Evolutionary conservation across 1,139 yeast species (phyloP), one percentile per base, ranked within the genome.

Genomic region (Blastobotrys proliferans): DNA sequence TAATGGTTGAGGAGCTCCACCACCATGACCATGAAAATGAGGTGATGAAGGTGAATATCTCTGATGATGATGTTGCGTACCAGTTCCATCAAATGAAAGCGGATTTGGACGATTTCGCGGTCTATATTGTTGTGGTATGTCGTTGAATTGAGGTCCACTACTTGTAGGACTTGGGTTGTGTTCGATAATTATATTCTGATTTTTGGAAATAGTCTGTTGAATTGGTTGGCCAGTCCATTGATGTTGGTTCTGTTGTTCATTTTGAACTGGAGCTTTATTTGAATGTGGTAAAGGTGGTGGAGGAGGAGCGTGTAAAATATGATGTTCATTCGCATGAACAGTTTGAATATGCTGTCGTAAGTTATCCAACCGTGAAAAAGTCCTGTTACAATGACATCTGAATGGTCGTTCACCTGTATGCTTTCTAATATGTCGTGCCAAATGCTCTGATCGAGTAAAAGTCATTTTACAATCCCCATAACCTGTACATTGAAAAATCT

Each of bases 321-420:
- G 76, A 45, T 72, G 74, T 55, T 84, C 88, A 61, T 79, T 81
- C 25, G 94, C 88, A 61, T 88, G 97, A 11, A 88, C 97, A 0
- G 96, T 85, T 59, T 87, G 95, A 51, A 83, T 83, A 64, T 90
- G 97, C 64, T 90, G 97, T 46, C 96, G 76, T 50, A 90, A 70
- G 60, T 90, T 90, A 64, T 90, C 97, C 51, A 87, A 68, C 38
- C 97, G 72, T 22, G 92, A 81, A 60, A 90, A 90, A 58, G 81
- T 77, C 56, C 88, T 80, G 35, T 79, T 72, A 63, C 97, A 90
- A 40, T 84, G 84, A 63, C 97, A 90, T 44, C 86, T 79, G 62
- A 87, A 90, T 1, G 97, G 97, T 45, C 95, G 72, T 63, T 90
- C 97, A 35, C 97, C 97, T 1, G 97, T 88, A 61, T 88, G 97